Percentiles rank a stretch among this genome's conserved stretches.
Conservation (phyloP, 805 yeast species). For the Metschnikowia henanensis region DNA sequence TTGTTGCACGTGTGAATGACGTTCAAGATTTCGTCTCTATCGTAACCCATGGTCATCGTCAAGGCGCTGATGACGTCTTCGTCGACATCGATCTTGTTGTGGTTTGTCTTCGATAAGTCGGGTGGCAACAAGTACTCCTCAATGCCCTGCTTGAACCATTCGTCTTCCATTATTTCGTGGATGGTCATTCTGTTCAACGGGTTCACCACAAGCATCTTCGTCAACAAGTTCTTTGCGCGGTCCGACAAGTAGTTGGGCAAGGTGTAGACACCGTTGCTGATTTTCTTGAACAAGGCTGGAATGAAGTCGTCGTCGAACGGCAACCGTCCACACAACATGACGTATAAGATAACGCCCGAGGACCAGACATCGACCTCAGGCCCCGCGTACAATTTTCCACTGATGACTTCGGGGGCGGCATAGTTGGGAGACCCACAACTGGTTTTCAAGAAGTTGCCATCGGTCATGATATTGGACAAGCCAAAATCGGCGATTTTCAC, state of each 20-base stretch:
- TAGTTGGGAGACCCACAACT: slow-evolving; percentile 96
- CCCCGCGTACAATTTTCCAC: slow-evolving; percentile 94
- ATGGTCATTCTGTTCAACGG: slow-evolving; percentile 93
- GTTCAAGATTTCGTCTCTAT: slow-evolving; percentile 76
- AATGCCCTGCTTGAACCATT: slow-evolving; percentile 84
- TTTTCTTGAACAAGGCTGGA: slow-evolving; percentile 90
- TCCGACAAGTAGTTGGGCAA: slow-evolving; percentile 82
- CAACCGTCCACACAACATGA: slow-evolving; percentile 92
- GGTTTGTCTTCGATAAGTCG: slow-evolving; percentile 38
- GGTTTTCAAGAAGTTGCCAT: slow-evolving; percentile 92
- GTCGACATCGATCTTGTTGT: slow-evolving; percentile 54
- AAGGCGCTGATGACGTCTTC: slow-evolving; percentile 75
- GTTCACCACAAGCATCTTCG: slow-evolving; percentile 91
- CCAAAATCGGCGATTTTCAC: slow-evolving; percentile 98
- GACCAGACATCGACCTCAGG: slow-evolving; percentile 99
- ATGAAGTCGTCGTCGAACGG: slow-evolving; percentile 97
- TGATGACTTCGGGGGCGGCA: slow-evolving; percentile 96
- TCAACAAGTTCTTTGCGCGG: slow-evolving; percentile 81
- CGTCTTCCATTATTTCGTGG: slow-evolving; percentile 88
- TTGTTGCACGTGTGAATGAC: slow-evolving; percentile 57
- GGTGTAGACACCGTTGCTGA: slow-evolving; percentile 89
- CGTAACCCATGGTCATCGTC: slow-evolving; percentile 85
- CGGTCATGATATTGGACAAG: slow-evolving; percentile 93
- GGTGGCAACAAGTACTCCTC: slow-evolving; percentile 77
- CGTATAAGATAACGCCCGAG: slow-evolving; percentile 92